Percentiles rank a stretch among this genome's conserved stretches.
Evolutionary conservation across 371 early-diverging fungal species (phyloP).

Genomic region (Syncephalastrum racemosum): DNA sequence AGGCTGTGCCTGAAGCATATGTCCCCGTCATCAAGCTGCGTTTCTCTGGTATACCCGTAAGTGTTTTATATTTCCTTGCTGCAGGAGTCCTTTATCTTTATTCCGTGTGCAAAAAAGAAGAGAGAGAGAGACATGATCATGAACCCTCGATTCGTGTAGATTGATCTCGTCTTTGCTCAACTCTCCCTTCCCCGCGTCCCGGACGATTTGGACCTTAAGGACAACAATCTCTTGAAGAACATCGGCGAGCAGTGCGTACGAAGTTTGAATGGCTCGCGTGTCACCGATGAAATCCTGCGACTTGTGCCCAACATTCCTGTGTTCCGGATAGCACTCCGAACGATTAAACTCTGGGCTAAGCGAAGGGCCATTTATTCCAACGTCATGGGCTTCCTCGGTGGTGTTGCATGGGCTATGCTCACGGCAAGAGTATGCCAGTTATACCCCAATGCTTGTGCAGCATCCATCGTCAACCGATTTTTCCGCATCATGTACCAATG

Average conservation of each 20-base stretch:
- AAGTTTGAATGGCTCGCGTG: constrained; percentile 95
- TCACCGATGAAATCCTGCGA: constrained; percentile 96
- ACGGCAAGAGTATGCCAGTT: constrained; percentile 97
- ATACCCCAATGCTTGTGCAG: constrained; percentile 93
- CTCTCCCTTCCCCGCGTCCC: constrained; percentile 77
- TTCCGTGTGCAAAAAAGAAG: background rate
- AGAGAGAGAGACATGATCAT: too few relatives aligned
- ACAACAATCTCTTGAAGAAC: constrained; percentile 84
- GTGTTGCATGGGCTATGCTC: constrained; percentile 99
- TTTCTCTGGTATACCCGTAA: constrained; percentile 87
- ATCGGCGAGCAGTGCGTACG: constrained; percentile 94
- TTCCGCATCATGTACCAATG: constrained; percentile 90
- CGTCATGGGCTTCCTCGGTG: constrained; percentile 98
- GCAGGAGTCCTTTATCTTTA: background rate
- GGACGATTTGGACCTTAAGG: constrained; percentile 84
- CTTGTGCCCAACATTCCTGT: constrained; percentile 91
- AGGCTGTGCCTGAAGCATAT: constrained; percentile 89
- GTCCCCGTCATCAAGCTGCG: constrained; percentile 98
- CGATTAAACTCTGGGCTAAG: constrained; percentile 99
- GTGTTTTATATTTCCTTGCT: constrained; percentile 12
- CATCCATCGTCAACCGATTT: constrained; percentile 86
- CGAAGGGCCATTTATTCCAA: constrained; percentile 93
- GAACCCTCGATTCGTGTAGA: constrained; percentile 46
- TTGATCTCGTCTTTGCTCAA: constrained; percentile 95
- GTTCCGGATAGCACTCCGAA: constrained; percentile 91